Evolutionary conservation across 1,284 basidiomycete genomes (phyloP).

Genomic region (Grifola frondosa): DNA sequence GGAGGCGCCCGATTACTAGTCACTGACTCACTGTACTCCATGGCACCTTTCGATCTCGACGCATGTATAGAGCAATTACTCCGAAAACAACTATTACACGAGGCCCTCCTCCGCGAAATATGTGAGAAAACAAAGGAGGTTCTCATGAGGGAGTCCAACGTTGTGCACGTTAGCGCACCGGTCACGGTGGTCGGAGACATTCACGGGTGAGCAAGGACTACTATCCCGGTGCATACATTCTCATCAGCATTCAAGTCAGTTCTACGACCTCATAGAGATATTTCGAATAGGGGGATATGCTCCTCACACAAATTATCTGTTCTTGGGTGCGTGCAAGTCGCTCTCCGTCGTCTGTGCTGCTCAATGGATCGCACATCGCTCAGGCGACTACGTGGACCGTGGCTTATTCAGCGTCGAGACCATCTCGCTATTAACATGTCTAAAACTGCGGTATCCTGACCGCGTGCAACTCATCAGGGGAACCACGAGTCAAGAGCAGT

Average conservation of each 20-base stretch:
- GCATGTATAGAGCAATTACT: slow-evolving; percentile 90
- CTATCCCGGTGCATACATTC: slow-evolving; percentile 11
- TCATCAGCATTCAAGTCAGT: slow-evolving; percentile 71
- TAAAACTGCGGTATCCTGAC: slow-evolving; percentile 97
- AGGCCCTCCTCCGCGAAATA: slow-evolving; percentile 91
- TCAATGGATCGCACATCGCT: slow-evolving; percentile 5
- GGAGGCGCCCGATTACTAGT: slow-evolving; percentile 1
- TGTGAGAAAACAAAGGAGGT: slow-evolving; percentile 99
- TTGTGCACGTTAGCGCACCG: slow-evolving; percentile 96
- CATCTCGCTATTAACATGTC: slow-evolving; percentile 94
- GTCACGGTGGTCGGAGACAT: slow-evolving; percentile 99
- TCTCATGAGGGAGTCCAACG: slow-evolving; percentile 98
- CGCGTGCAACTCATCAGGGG: slow-evolving; percentile 96
- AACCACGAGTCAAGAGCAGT: slow-evolving; percentile 99
- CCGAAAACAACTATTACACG: slow-evolving; percentile 89
- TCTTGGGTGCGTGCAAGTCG: slow-evolving; percentile 69
- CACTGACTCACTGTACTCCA: slow-evolving; percentile 31
- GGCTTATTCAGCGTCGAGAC: slow-evolving; percentile 98
- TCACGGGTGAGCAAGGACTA: slow-evolving; percentile 78
- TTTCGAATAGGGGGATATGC: slow-evolving; percentile 98
- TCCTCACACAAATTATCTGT: slow-evolving; percentile 96
- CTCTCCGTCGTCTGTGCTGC: slow-evolving; percentile 8
- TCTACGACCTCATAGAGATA: slow-evolving; percentile 99
- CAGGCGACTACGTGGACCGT: slow-evolving; percentile 95
- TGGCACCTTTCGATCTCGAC: slow-evolving; percentile 94